Base-by-base conservation (phyloP, 306 rosid genomes). In the Lablab purpureus region DNA sequence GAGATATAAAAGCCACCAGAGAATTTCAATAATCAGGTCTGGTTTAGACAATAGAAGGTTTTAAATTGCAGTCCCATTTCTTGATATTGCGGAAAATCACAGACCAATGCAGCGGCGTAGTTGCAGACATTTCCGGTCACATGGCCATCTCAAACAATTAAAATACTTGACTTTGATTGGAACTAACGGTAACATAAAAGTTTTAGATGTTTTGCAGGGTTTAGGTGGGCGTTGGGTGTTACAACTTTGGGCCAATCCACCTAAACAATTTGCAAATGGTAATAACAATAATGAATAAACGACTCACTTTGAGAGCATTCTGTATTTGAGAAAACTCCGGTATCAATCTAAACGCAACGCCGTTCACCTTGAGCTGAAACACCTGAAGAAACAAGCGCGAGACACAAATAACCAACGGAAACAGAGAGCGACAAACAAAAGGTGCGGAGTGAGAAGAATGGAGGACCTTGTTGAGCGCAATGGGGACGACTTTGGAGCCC, bases 401-500 rank as follows among this genome's bases (percentile, higher is more conserved):
- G 2, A 47, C 7, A 32, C 13, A 47, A 27, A 18, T 15, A 47
- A 43, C 64, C 0, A 37, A 83, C 7, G 14, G 7, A 41, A 25
- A 23, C 0, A 5, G 17, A 67, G 7, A 65, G 73, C 5, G 17
- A 22, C 2, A 54, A 51, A 36, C 0, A 2, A 21, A 22, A 36
- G 36, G 58, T 51, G 9, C 2, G 7, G 58, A 51, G 12, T 0
- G 28, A 3, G 2, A 40, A 43, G 3, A 7, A 23, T 9, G 6
- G 12, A 40, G 21, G 78, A 92, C 98, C 97, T 94, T 94, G 54
- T 91, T 89, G 19, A 92, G 80, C 67, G 98, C 97, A 80, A 94
- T 92, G 2, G 97, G 86, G 25, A 94, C 98, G 5, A 94, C 98
- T 88, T 87, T 94, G 18, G 97, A 92, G 34, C 97, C 98, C 10